Percentiles rank a stretch among this genome's conserved stretches.
Conservation (phyloP, 2,329 filamentous ascomycete species). For the Xylariaceae sp. region DNA sequence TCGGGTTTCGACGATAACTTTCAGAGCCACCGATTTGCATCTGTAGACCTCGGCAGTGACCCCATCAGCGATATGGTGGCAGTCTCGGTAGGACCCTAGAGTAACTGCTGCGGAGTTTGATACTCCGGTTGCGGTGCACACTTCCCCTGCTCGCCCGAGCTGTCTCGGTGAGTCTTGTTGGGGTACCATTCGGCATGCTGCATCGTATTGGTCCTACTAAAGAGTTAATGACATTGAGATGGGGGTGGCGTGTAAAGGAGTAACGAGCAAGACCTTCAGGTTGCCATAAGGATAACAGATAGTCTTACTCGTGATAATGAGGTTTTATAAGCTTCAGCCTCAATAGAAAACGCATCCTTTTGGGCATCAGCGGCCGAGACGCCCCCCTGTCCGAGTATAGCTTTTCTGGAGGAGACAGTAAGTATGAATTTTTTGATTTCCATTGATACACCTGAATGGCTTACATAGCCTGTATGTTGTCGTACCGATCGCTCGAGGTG, state of each 20-base stretch:
- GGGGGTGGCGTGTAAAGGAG: background rate
- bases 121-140: slow-evolving; percentile 4
- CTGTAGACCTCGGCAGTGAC: slow-evolving; percentile 86
- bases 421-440: too few relatives aligned
- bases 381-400: slow-evolving; percentile 30
- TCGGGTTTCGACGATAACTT: slow-evolving; percentile 78
- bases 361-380: slow-evolving; percentile 33
- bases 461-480: slow-evolving; percentile 67
- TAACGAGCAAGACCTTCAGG: slow-evolving; percentile 6
- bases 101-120: slow-evolving; percentile 45
- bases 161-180: slow-evolving; percentile 39
- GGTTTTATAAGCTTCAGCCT: slow-evolving; percentile 66
- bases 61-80: slow-evolving; percentile 66
- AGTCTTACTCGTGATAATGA: slow-evolving; percentile 62
- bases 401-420: slow-evolving; percentile 33
- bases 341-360: slow-evolving; percentile 65
- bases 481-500: slow-evolving; percentile 65
- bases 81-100: slow-evolving; percentile 61
- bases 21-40: slow-evolving; percentile 70
- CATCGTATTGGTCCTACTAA: slow-evolving; percentile 63
- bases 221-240: slow-evolving; percentile 10
- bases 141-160: slow-evolving; percentile 24
- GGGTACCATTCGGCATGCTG: slow-evolving; percentile 44
- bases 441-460: too few relatives aligned
- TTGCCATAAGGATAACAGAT: background rate